These are phyloP conservation scores for Trichoderma erinaceum DNA, from an alignment of 495 filamentous ascomycete genomes.

Conservation along the genomic window DNA sequence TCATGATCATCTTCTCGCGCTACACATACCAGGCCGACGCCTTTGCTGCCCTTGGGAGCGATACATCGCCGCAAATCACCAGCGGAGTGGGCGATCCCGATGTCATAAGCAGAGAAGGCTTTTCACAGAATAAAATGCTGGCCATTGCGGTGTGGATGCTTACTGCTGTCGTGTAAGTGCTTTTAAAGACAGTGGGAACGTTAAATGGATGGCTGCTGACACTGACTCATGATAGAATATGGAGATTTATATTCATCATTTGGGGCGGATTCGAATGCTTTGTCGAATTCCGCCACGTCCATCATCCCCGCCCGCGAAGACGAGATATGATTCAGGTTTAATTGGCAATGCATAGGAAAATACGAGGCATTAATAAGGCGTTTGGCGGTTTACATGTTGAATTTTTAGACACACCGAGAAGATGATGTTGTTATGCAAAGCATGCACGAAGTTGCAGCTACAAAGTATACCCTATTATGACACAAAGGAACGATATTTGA, in stretches of 20 bases:
- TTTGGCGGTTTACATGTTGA: neutral
- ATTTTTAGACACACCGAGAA: too few relatives aligned
- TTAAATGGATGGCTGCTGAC: neutral
- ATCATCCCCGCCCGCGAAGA: neutral
- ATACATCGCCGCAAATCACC: slow-evolving; percentile 1
- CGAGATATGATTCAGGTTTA: neutral
- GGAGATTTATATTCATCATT: slow-evolving; percentile 7
- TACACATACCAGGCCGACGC: neutral
- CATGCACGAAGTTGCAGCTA: neutral
- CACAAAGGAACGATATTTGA: too few relatives aligned
- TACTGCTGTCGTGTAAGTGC: slow-evolving; percentile 2
- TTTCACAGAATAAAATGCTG: neutral
- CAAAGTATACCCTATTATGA: neutral
- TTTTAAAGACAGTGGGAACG: neutral
- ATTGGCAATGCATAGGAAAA: neutral
- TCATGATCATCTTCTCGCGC: slow-evolving; percentile 12
- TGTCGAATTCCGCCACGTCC: neutral
- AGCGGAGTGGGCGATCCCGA: neutral
- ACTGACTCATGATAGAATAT: neutral
- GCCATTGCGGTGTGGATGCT: slow-evolving; percentile 7
- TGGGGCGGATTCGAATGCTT: slow-evolving; percentile 10
- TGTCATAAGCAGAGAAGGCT: slow-evolving; percentile 4
- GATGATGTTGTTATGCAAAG: neutral
- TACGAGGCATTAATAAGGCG: neutral
- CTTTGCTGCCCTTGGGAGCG: neutral